phyloP scores from a whole-genome alignment of 2,329 filamentous ascomycete genomes.

The Metarhizium humberi region DNA sequence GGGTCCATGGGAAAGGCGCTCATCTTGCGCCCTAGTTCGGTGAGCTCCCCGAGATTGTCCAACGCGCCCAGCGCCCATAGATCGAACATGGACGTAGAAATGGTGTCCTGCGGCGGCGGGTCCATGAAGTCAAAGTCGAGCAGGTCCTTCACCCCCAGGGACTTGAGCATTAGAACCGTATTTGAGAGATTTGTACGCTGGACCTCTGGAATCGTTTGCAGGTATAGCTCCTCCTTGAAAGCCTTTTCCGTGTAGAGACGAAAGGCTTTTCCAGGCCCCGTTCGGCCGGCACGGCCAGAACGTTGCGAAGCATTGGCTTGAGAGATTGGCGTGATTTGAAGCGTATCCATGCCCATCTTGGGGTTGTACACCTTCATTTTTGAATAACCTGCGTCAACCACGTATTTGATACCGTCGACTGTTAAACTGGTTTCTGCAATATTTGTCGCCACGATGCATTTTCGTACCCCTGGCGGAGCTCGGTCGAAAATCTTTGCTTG shows the following conservation, averaged over 20 bases:
- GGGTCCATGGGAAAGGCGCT: slow-evolving; percentile 98
- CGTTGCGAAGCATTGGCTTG: slow-evolving; percentile 93
- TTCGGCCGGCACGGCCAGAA: slow-evolving; percentile 86
- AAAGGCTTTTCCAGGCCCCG: slow-evolving; percentile 91
- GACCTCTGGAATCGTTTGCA: slow-evolving; percentile 95
- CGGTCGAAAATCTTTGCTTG: slow-evolving; percentile 97
- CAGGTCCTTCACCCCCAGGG: slow-evolving; percentile 84
- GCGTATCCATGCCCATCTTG: slow-evolving; percentile 97
- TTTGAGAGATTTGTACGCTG: slow-evolving; percentile 94
- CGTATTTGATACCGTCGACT: slow-evolving; percentile 98
- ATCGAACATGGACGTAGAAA: slow-evolving; percentile 94
- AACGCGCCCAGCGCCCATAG: slow-evolving; percentile 92
- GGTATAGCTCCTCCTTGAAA: slow-evolving; percentile 91
- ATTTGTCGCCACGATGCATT: slow-evolving; percentile 97
- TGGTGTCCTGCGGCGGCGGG: slow-evolving; percentile 93
- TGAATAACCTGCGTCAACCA: slow-evolving; percentile 91
- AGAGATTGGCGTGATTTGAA: slow-evolving; percentile 95
- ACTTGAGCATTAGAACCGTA: slow-evolving; percentile 89
- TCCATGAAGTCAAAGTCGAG: slow-evolving; percentile 99
- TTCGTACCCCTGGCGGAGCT: slow-evolving; percentile 81
- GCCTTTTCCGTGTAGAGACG: slow-evolving; percentile 90
- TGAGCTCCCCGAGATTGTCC: slow-evolving; percentile 89
- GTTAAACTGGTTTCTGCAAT: slow-evolving; percentile 97
- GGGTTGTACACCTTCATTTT: slow-evolving; percentile 99
- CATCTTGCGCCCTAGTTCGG: slow-evolving; percentile 81